Base-by-base conservation (phyloP, 2,329 filamentous ascomycete species). In the Magnaporthiopsis poae region DNA sequence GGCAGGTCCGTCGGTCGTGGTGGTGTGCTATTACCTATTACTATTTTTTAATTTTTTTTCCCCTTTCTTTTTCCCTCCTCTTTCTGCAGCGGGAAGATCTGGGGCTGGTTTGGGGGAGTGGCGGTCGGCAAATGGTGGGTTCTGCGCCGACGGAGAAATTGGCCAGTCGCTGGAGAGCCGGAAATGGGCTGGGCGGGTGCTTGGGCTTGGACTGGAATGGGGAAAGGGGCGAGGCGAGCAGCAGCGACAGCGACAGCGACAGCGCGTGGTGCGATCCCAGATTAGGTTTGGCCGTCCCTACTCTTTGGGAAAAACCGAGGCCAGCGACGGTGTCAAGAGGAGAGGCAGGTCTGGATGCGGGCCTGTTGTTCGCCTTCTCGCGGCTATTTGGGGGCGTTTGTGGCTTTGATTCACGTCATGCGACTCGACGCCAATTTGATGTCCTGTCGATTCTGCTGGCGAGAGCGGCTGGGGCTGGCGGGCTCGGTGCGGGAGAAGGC, bases 341-440 rank as follows among this genome's bases (percentile, higher is more conserved):
- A 21, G 46, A 56, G 46, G 18, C 46, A 56, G 60, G 64, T 21
- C 46, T 59, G 65, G 65, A 59, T 39, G 31, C 27, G 46, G 60
- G 7, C 62, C 61, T 59, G 36, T 33, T 29, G 60, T 27, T 63
- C 35, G 11, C 62, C 61, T 21, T 36, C 12, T 29, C 36, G 64
- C 64, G 60, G 60, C 59, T 36, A 60, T 62, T 65, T 29, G 46
- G 29, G 36, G 60, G 62, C n/a, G 35, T 63, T 63, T 46, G 64
- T 65, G 64, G 64, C 64, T 65, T 60, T 62, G 64, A 33, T 62
- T 62, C 64, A 62, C 64, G 64, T 52, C 60, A 65, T 65, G 36
- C 33, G 33, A 56, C 64, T 65, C 60, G 59, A 62, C 60, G 60
- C 39, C 39, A 36, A 39, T 18, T 64, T 13, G 31, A 31, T 31